A percentile compares a stretch with the other conserved stretches of the same genome.
Conservation (phyloP, 495 filamentous ascomycete genomes). For the Podospora pseudocomata region DNA sequence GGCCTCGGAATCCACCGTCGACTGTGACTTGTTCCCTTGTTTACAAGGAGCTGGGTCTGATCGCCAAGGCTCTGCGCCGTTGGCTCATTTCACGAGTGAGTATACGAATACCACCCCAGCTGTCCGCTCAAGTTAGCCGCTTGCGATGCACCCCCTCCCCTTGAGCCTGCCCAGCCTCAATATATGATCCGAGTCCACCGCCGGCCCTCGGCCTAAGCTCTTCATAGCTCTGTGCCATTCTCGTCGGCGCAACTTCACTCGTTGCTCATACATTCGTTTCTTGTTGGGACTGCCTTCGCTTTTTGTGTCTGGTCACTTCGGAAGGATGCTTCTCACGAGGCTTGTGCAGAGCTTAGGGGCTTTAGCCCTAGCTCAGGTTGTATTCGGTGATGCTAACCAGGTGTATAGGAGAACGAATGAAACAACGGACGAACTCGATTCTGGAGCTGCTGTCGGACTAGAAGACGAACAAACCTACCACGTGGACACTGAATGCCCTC, state of each 20-base stretch:
- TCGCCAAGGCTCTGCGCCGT: conserved; percentile 27
- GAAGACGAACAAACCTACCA: not conserved
- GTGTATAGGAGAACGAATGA: conserved; percentile 19
- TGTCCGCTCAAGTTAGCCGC: not conserved
- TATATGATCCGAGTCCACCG: conserved; percentile 32
- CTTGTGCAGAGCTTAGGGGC: conserved; percentile 27
- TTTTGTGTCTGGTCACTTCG: conserved; percentile 14
- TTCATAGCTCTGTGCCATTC: conserved; percentile 14
- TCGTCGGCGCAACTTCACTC: conserved; percentile 23
- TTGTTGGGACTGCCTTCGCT: conserved; percentile 15
- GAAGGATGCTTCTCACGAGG: conserved; percentile 30
- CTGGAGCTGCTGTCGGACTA: not conserved
- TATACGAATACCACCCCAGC: not conserved
- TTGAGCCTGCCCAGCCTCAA: conserved; percentile 15
- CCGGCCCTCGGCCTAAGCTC: conserved; percentile 11
- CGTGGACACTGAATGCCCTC: not conserved
- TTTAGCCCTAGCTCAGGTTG: conserved; percentile 25
- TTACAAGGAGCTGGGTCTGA: conserved; percentile 8
- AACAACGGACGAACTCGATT: conserved; percentile 2
- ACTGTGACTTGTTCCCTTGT: not conserved
- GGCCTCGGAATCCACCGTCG: not conserved
- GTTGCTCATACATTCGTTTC: conserved; percentile 27
- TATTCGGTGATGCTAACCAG: conserved; percentile 15
- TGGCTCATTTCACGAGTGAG: conserved; percentile 19
- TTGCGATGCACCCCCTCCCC: not conserved